phyloP scores from a whole-genome alignment of 2,329 filamentous ascomycete genomes.

The Neonectria punicea region DNA sequence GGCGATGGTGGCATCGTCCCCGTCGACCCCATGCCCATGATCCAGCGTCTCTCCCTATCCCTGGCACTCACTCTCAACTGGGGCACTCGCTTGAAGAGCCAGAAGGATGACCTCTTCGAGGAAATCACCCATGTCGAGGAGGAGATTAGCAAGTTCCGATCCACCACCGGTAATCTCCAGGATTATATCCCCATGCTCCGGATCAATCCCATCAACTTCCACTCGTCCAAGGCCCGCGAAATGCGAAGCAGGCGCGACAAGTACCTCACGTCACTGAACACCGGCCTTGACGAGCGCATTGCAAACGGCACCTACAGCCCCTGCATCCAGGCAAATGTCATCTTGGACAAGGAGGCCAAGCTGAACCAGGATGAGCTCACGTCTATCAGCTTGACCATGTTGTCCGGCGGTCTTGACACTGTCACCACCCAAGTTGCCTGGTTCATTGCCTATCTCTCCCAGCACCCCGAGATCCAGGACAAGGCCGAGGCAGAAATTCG shows the following conservation, averaged over 20 bases:
- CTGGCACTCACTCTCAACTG: conserved; percentile 73
- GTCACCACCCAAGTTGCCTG: conserved; percentile 73
- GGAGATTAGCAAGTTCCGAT: conserved; percentile 67
- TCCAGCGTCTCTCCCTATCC: conserved; percentile 71
- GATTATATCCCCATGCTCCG: conserved; percentile 70
- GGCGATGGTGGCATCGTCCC: conserved; percentile 63
- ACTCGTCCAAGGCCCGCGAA: conserved; percentile 67
- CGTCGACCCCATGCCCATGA: conserved; percentile 75
- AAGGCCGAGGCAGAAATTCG: conserved; percentile 68
- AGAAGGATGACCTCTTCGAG: conserved; percentile 68
- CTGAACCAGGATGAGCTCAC: conserved; percentile 71
- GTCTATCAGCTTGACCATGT: conserved; percentile 74
- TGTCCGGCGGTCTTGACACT: conserved; percentile 74
- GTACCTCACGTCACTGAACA: conserved; percentile 67
- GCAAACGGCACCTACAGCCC: conserved; percentile 68
- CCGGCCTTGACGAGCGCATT: conserved; percentile 69
- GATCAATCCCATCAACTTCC: conserved; percentile 69
- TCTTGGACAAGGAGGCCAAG: conserved; percentile 70
- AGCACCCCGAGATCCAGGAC: conserved; percentile 70
- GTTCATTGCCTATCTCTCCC: conserved; percentile 69
- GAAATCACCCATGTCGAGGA: conserved; percentile 73
- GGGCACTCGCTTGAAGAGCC: conserved; percentile 68
- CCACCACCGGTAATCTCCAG: conserved; percentile 69
- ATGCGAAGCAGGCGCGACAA: conserved; percentile 69
- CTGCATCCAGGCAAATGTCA: conserved; percentile 75